A percentile compares a stretch with the other conserved stretches of the same genome.
Evolutionary conservation across 2,329 filamentous ascomycete species (phyloP).

Genomic region (Zasmidium citrigriseum): DNA sequence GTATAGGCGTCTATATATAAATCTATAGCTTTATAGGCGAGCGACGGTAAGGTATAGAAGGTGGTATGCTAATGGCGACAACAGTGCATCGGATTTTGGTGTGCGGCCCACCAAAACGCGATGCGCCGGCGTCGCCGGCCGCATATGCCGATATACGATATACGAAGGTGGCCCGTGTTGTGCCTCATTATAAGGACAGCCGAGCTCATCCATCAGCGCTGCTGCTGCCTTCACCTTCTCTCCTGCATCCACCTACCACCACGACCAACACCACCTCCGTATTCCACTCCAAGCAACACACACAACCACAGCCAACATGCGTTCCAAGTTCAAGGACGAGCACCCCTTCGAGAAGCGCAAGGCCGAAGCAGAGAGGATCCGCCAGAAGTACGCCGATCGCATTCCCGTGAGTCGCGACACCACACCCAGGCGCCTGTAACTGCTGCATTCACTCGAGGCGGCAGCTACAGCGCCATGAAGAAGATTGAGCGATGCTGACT

Average conservation of each 20-base stretch:
- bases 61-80: no score
- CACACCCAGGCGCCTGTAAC: not conserved
- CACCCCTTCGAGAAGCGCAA: slow-evolving; percentile 99
- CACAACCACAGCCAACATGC: slow-evolving; percentile 65
- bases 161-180: no score
- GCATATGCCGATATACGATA: no score
- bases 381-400: slow-evolving; percentile 97
- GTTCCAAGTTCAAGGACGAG: slow-evolving; percentile 99
- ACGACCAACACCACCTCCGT: slow-evolving; percentile 4
- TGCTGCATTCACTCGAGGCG: not conserved
- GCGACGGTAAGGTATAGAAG: no score
- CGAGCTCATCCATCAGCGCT: no score
- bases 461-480: not conserved
- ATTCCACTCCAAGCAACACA: slow-evolving; percentile 9
- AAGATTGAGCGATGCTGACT: slow-evolving; percentile 5
- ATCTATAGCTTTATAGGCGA: no score
- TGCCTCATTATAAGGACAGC: no score
- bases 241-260: slow-evolving; percentile 18
- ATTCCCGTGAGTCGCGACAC: slow-evolving; percentile 75
- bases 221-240: not conserved
- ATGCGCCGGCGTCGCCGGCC: not conserved
- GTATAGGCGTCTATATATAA: no score
- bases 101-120: no score
- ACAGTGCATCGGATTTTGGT: no score
- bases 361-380: slow-evolving; percentile 98